Evolutionary conservation across 495 filamentous ascomycete genomes (phyloP), one percentile per base, ranked within the genome.

Genomic region (Cladorrhinum samala): DNA sequence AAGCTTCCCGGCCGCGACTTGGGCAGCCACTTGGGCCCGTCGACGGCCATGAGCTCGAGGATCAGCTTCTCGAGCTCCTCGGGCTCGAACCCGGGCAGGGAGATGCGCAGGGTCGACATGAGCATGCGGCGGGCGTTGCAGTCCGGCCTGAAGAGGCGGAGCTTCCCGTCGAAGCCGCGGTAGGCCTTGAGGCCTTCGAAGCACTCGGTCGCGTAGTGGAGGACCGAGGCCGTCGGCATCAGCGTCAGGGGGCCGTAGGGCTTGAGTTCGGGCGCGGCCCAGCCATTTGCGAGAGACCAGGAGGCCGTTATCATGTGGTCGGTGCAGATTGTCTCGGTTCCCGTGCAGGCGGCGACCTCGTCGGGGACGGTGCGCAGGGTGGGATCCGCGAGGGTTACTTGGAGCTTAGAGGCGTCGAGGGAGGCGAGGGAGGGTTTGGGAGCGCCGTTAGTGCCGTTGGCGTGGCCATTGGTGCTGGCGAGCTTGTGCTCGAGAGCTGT

Each of bases 161-260:
- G 74, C 54, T 82, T 82, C 43, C 86, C 86, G 68, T 94, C 89
- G 59, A 79, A 80, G 21, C 89, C 89, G 50, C 90, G 87, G 74
- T 91, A 94, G 36, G 80, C 82, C 68, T 94, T 95, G 71, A 93
- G 77, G 25, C 90, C 90, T 68, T 95, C 90, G 72, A 95, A 95
- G 71, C 90, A 95, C 62, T 92, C 86, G 36, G 88, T 93, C 14
- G 90, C 90, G 67, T 95, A 95, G 74, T 95, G 89, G 36, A 95
- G 81, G 23, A 83, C 81, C n/a, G 84, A 88, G 14, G 90, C 86
- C 13, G 86, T 90, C 6, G 91, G 91, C 69, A 88, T 85, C 63
- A 96, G 79, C 58, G 79, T 78, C 23, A 96, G 73, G 21, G 89
- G 88, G 48, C 86, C 83, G 68, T 85, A 93, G 1, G 91, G 89